Evolutionary conservation across 2,329 filamentous ascomycete genomes (phyloP), one percentile per base, ranked within the genome.

Genomic region (Diplodia corticola): DNA sequence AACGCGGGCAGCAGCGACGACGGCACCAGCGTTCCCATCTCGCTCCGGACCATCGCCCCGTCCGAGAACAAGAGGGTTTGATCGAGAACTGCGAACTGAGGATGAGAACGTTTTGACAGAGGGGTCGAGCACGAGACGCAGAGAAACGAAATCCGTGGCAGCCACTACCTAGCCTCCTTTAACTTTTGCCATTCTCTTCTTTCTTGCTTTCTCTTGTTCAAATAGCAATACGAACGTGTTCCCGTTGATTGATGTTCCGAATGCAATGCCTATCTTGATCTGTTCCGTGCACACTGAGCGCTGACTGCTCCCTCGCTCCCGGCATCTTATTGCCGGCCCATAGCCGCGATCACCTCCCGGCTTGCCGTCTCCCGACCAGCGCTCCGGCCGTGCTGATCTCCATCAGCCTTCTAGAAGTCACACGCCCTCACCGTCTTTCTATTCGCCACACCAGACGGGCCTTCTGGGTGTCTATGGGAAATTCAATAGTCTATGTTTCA

Each of bases 21-120:
- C 35, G 28, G 26, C 26, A 57, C 10, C n/a, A 55, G 63, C 37
- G 22, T 55, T 5, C 50, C 63, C 9, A 48, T 64, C 40, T 64
- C 63, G 37, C 28, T 64, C 37, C 13, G 63, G 20, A 57, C 63
- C 4, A 57, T 57, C 7, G 63, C 63, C 20, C 63, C 63, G 40
- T 17, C 44, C 1, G 12, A 35, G n/a, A 49, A 26, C 44, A 59
- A 33, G 12, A 50, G 17, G 48, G 33, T 17, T 37, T n/a, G 37
- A 22, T 7, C 15, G 28, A n/a, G 4, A 15, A 4, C 10, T 5
- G 30, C 30, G n/a, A 24, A n/a, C 17, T 37, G 28, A 28, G 37
- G 22, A 24, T 12, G 6, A 26, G 22, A 26, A 40, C 17, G 37
- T 40, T 17, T 17, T n/a, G n/a, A n/a, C 15, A 5, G 13, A 40